These are phyloP conservation scores for Cutaneotrichosporon sp. DNA, from an alignment of 1,284 basidiomycete genomes.

Conservation along the genomic window DNA sequence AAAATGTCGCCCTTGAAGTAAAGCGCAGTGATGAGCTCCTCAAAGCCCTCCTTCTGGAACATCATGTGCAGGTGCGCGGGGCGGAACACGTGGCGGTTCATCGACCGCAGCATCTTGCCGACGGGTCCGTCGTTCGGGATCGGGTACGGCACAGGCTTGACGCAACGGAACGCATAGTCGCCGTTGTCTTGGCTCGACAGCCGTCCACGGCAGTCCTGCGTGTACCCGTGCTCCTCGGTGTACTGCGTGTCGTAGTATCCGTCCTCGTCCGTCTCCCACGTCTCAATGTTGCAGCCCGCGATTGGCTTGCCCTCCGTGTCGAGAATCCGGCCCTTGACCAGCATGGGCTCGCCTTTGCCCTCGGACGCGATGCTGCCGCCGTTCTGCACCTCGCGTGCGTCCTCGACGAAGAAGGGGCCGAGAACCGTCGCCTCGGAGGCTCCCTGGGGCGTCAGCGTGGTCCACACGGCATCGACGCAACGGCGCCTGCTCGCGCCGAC, in stretches of 20 bases:
- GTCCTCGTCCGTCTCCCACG: constrained; percentile 71
- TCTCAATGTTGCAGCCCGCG: constrained; percentile 63
- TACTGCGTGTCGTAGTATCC: constrained; percentile 65
- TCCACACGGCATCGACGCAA: not conserved
- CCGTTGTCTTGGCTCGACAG: constrained; percentile 62
- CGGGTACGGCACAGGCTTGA: constrained; percentile 73
- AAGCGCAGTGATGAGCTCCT: constrained; percentile 65
- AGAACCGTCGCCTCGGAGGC: constrained; percentile 72
- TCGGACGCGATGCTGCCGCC: constrained; percentile 69
- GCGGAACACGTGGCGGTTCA: constrained; percentile 68
- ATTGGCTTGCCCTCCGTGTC: constrained; percentile 65
- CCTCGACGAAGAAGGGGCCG: constrained; percentile 78
- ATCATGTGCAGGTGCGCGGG: constrained; percentile 74
- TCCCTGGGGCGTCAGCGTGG: constrained; percentile 34
- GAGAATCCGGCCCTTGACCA: constrained; percentile 64
- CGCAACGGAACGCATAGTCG: constrained; percentile 64
- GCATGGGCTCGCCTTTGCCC: constrained; percentile 76
- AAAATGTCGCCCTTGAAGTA: constrained; percentile 64
- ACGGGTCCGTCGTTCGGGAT: constrained; percentile 76
- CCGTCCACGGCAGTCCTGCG: constrained; percentile 71
- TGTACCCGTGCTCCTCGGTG: constrained; percentile 49
- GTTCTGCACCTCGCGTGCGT: constrained; percentile 56
- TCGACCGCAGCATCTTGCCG: constrained; percentile 56
- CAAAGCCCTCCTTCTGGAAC: constrained; percentile 62
- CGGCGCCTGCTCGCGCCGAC: too few relatives aligned